Percentiles rank a stretch among this genome's conserved stretches.
These are phyloP conservation scores for Medicago arabica DNA, from an alignment of 306 rosid genomes.

Conservation along the genomic window DNA sequence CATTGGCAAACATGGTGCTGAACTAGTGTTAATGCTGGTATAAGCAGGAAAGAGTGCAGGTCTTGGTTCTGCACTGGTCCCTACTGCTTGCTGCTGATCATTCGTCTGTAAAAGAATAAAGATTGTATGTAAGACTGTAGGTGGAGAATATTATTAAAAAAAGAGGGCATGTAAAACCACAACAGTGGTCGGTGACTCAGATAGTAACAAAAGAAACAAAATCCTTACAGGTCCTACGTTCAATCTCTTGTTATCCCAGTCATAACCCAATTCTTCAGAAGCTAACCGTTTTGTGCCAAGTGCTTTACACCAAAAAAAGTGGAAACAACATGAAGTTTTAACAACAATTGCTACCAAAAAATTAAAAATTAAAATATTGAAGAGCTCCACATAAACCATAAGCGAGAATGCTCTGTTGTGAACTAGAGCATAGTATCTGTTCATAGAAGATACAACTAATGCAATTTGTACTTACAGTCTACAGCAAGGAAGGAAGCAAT, in stretches of 20 bases:
- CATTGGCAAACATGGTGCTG: constrained; percentile 60
- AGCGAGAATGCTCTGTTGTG: not conserved
- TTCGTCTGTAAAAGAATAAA: constrained; percentile 55
- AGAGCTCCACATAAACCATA: constrained; percentile 11
- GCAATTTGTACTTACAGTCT: constrained; percentile 22
- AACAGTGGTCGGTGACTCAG: constrained; percentile 29
- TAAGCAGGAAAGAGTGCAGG: constrained; percentile 53
- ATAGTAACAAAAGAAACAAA: constrained; percentile 21
- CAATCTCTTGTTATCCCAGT: constrained; percentile 90
- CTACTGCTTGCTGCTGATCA: constrained; percentile 59
- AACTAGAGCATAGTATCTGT: constrained; percentile 30
- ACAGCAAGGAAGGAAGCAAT: constrained; percentile 40
- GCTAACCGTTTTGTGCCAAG: constrained; percentile 92
- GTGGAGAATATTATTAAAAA: not conserved
- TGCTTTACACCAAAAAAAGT: constrained; percentile 56
- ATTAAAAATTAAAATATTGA: constrained; percentile 2
- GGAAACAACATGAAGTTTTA: constrained; percentile 35
- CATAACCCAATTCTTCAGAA: constrained; percentile 81
- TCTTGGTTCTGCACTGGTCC: constrained; percentile 59
- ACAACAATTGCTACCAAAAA: constrained; percentile 38
- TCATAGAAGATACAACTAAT: constrained; percentile 21
- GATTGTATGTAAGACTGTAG: not conserved
- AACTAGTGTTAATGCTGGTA: constrained; percentile 49
- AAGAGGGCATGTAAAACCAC: constrained; percentile 6
- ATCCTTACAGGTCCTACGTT: constrained; percentile 83